A percentile compares a stretch with the other conserved stretches of the same genome.
These are phyloP conservation scores for Flaveria linearis DNA, from an alignment of 129 eudicot genomes.

Conservation along the genomic window DNA sequence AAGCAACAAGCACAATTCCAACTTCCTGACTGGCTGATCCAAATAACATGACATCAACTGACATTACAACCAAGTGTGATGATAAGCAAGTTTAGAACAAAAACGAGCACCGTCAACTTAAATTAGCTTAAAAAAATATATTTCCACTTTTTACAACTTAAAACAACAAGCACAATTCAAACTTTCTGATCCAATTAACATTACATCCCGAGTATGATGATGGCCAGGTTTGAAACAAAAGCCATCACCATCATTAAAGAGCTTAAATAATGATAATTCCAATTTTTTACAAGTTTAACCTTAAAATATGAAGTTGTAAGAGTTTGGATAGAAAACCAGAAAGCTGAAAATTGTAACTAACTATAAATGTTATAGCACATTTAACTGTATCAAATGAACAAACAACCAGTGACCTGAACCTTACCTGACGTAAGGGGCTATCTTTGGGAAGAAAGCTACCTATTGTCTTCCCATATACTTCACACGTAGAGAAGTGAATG, in stretches of 20 bases:
- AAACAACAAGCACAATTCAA: background rate
- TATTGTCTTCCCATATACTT: slow-evolving; percentile 90
- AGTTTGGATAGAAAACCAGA: background rate
- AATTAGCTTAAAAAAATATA: background rate
- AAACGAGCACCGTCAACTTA: background rate
- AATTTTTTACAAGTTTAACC: background rate
- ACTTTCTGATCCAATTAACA: too few relatives aligned
- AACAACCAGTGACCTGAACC: slow-evolving; percentile 13
- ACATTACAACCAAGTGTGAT: background rate
- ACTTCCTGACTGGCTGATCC: background rate
- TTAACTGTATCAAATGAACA: slow-evolving; percentile 7
- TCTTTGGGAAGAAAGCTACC: slow-evolving; percentile 89
- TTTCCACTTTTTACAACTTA: background rate
- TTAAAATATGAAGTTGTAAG: slow-evolving; percentile 1
- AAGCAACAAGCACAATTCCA: background rate
- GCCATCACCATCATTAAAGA: background rate
- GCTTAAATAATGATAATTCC: background rate
- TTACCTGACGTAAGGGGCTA: slow-evolving; percentile 84
- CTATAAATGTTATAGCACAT: slow-evolving; percentile 7
- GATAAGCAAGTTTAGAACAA: background rate
- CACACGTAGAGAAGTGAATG: slow-evolving; percentile 97
- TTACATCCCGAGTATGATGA: too few relatives aligned
- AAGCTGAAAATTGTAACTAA: background rate
- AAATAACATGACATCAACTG: slow-evolving; percentile 13
- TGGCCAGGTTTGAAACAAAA: background rate